Conservation (phyloP, 2,329 filamentous ascomycete species). For the Triangularia setosa region DNA sequence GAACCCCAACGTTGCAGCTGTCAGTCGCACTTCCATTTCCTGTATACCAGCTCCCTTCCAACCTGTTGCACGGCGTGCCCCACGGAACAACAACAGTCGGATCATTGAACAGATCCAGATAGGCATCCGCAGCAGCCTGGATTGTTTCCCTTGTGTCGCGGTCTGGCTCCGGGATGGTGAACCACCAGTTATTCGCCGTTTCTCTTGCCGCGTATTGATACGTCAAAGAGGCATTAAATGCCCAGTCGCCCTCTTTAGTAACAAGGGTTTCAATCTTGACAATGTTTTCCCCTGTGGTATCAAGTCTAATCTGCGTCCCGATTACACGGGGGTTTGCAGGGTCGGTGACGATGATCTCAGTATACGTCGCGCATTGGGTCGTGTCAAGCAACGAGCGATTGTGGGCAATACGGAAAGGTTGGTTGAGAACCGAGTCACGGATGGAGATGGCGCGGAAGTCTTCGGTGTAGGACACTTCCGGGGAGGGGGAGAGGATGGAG, state of each 20-base stretch:
- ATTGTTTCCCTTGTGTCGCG: slow-evolving; percentile 21
- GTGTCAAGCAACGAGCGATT: slow-evolving; percentile 26
- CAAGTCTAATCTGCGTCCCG: slow-evolving; percentile 34
- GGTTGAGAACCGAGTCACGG: neutral
- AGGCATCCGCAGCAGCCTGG: slow-evolving; percentile 26
- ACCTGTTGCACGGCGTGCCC: slow-evolving; percentile 24
- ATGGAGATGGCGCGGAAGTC: slow-evolving; percentile 1
- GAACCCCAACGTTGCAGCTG: slow-evolving; percentile 24
- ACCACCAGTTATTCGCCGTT: slow-evolving; percentile 18
- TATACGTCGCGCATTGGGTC: slow-evolving; percentile 26
- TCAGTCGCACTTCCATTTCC: slow-evolving; percentile 13
- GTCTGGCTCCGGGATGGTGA: slow-evolving; percentile 21
- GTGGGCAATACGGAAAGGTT: slow-evolving; percentile 19
- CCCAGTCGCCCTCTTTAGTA: slow-evolving; percentile 27
- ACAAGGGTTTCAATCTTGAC: slow-evolving; percentile 27
- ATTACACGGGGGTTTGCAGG: slow-evolving; percentile 34
- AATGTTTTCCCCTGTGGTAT: slow-evolving; percentile 17
- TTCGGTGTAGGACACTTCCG: neutral
- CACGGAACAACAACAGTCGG: slow-evolving; percentile 21
- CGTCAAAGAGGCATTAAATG: slow-evolving; percentile 25
- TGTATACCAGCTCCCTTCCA: slow-evolving; percentile 29
- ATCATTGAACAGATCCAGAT: slow-evolving; percentile 26
- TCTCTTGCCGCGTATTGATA: slow-evolving; percentile 20
- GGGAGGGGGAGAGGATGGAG: neutral
- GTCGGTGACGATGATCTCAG: slow-evolving; percentile 24